phyloP scores from a whole-genome alignment of 805 yeast species.

The Wickerhamiella lipophila region DNA sequence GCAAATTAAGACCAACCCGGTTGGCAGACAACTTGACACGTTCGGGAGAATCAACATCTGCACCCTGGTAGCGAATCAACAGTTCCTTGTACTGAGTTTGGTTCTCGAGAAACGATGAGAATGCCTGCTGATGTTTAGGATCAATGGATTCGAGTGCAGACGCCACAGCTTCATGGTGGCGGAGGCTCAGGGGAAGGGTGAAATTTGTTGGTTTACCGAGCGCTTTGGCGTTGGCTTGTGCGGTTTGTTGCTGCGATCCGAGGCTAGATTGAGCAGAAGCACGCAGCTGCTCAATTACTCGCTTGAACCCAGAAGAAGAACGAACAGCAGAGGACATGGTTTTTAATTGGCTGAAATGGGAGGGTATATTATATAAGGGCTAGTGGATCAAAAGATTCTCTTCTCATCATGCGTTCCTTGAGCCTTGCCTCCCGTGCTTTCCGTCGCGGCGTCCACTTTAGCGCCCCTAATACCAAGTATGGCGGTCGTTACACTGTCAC shows the following conservation, averaged over 20 bases:
- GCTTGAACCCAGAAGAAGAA: not conserved
- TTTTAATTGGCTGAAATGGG: constrained; percentile 9
- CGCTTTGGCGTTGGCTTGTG: constrained; percentile 3
- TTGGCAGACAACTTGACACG: constrained; percentile 69
- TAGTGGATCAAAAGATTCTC: not conserved
- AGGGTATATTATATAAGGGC: not conserved
- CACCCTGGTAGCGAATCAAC: constrained; percentile 74
- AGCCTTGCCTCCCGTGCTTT: constrained; percentile 8
- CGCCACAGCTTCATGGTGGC: constrained; percentile 8
- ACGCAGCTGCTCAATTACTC: not conserved
- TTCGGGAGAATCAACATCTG: constrained; percentile 63
- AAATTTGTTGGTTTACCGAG: not conserved
- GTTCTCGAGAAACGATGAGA: constrained; percentile 47
- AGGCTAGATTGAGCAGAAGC: not conserved
- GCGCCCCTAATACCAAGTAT: constrained; percentile 31
- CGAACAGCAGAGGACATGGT: not conserved
- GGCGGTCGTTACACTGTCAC: constrained; percentile 94
- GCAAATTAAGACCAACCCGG: constrained; percentile 63
- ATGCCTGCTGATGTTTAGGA: constrained; percentile 30
- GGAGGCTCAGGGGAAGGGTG: not conserved
- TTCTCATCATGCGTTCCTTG: constrained; percentile 1
- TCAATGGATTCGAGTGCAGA: not conserved
- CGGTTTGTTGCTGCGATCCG: not conserved
- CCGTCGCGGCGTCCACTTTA: constrained; percentile 15
- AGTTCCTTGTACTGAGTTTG: constrained; percentile 71